Base-by-base conservation (phyloP, 2,329 filamentous ascomycete species). In the Helotiales sp. region DNA sequence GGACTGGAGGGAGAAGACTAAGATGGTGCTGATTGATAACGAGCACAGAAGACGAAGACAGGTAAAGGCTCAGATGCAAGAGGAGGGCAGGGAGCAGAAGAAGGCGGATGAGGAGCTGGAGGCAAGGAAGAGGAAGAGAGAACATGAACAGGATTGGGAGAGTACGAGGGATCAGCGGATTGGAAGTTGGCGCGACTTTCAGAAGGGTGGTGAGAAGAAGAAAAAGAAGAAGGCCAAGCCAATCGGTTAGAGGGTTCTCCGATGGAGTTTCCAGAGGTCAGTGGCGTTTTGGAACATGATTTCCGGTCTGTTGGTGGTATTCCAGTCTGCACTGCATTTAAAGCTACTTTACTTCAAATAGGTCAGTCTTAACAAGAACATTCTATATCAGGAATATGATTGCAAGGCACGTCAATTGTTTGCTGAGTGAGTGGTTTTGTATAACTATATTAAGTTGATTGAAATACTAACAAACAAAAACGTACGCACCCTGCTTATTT, bases 71-170 rank as follows among this genome's bases (percentile, higher is more conserved):
- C 92, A 96, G 83, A 91, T 99, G 90, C 93, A 97, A 80, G 96
- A 99, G 80, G 95, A 99, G 79, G 96, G 96, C 6, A 86, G 96
- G 63, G 91, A 96, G 82, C 90, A 96, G 85, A 88, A 89, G 77
- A 91, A 91, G 78, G 89, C 89, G 75, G 96, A 99, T 24, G 92
- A 93, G 74, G 95, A 97, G 81, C 69, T 91, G 10, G 93, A 95
- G 75, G 87, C 86, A 73, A 84, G 92, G 75, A 95, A 94, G 82
- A 86, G 91, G 73, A 95, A 95, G 86, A 86, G 96, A 68, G 93
- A 98, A 77, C 93, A 96, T 79, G 93, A 98, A 72, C 89, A 96
- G 81, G 91, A 94, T 70, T 99, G 96, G 96, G 96, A 99, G 83
- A 89, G 92, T 76, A 97, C 91, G 28, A 84, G 96, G 55, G 96